Percentiles rank a stretch among this genome's conserved stretches.
These are phyloP conservation scores for Diaporthe amygdali DNA, from an alignment of 2,329 filamentous ascomycete species.

Conservation along the genomic window DNA sequence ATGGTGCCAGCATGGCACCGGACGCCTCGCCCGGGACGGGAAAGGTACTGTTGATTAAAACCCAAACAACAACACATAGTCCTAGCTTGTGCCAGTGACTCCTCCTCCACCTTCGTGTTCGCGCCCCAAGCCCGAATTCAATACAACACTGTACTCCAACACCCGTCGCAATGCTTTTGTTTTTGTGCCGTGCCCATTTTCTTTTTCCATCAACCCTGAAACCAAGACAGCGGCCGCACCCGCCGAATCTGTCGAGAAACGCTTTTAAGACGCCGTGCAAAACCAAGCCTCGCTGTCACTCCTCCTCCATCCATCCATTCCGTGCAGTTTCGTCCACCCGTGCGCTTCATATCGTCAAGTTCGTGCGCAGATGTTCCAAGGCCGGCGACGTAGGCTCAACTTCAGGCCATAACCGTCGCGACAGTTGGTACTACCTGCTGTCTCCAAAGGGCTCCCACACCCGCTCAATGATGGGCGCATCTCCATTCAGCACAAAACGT, in stretches of 20 bases:
- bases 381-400: constrained; percentile 1
- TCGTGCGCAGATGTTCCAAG: background rate
- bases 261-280: constrained; percentile 19
- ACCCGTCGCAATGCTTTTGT: constrained; percentile 28
- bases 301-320: background rate
- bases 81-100: background rate
- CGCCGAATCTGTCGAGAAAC: constrained; percentile 9
- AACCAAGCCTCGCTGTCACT: background rate
- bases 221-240: constrained; percentile 18
- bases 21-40: background rate
- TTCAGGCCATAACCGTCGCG: constrained; percentile 3
- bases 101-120: background rate
- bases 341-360: constrained; percentile 1
- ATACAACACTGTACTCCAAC: constrained; percentile 25
- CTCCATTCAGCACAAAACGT: constrained; percentile 42
- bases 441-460: constrained; percentile 47
- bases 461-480: constrained; percentile 48
- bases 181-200: constrained; percentile 19
- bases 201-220: constrained; percentile 19
- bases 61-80: background rate
- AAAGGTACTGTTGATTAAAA: background rate
- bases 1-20: background rate
- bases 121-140: constrained; percentile 10
- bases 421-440: constrained; percentile 15
- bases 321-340: background rate